A percentile compares a stretch with the other conserved stretches of the same genome.
Conservation (phyloP, 2,329 filamentous ascomycete genomes). For the Remersonia thermophila region DNA sequence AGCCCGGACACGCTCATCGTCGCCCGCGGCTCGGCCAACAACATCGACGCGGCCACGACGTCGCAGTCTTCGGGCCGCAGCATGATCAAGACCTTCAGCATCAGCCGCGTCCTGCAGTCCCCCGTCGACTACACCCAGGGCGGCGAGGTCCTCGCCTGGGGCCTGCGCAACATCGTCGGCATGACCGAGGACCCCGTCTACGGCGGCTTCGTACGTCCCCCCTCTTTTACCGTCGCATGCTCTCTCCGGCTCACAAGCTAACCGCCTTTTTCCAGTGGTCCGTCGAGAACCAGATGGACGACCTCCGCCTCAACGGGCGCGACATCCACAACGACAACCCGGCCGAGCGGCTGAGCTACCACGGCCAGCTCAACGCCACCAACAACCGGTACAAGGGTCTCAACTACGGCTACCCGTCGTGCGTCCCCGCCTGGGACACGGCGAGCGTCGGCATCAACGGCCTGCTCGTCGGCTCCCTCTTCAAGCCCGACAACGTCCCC, state of each 20-base stretch:
- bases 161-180: conserved; percentile 50
- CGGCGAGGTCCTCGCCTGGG: conserved; percentile 15
- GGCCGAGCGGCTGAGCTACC: conserved; percentile 53
- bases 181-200: conserved; percentile 35
- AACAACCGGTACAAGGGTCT: conserved; percentile 24
- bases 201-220: conserved; percentile 19
- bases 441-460: conserved; percentile 22
- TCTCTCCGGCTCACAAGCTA: not conserved
- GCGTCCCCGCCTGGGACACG: conserved; percentile 28
- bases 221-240: too few species aligned
- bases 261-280: conserved; percentile 22
- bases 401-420: conserved; percentile 51
- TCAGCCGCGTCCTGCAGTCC: conserved; percentile 26
- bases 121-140: conserved; percentile 9
- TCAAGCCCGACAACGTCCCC: conserved; percentile 15
- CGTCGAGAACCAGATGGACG: conserved; percentile 53
- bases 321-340: conserved; percentile 51
- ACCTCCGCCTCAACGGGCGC: conserved; percentile 37
- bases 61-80: conserved; percentile 34
- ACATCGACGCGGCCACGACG: conserved; percentile 36
- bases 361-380: conserved; percentile 44
- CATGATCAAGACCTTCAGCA: conserved; percentile 44
- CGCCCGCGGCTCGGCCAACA: conserved; percentile 37
- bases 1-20: conserved; percentile 38
- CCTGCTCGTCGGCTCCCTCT: conserved; percentile 24